phyloP scores from a whole-genome alignment of 1,139 yeast genomes.

The Meyerozyma sp. region DNA sequence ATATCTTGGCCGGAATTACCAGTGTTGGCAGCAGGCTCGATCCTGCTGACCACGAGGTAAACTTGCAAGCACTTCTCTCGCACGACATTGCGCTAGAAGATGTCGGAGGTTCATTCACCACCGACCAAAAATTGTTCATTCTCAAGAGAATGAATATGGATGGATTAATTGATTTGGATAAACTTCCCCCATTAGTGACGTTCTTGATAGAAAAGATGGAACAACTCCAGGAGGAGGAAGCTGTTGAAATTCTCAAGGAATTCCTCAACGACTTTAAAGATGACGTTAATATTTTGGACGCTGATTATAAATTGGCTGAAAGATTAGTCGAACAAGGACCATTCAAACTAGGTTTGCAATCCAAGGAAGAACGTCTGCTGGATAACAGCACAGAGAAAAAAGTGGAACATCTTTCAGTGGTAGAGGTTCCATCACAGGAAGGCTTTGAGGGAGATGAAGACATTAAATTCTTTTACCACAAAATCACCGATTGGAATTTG shows the following conservation, averaged over 20 bases:
- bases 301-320: conserved; percentile 19
- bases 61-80: conserved; percentile 11
- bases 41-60: conserved; percentile 10
- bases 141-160: conserved; percentile 24
- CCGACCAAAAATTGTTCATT: conserved; percentile 21
- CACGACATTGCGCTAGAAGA: conserved; percentile 13
- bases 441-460: not conserved
- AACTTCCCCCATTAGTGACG: conserved; percentile 21
- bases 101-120: conserved; percentile 20
- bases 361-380: too few species aligned
- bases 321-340: not conserved
- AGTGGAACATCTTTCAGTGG: too few species aligned
- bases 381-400: too few species aligned
- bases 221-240: conserved; percentile 15
- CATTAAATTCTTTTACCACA: not conserved
- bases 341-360: not conserved
- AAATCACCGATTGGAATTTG: conserved; percentile 29
- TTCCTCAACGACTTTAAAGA: conserved; percentile 35
- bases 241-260: conserved; percentile 26
- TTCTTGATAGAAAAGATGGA: conserved; percentile 28
- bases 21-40: conserved; percentile 22
- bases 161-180: conserved; percentile 20
- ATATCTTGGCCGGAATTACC: conserved; percentile 17
- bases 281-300: conserved; percentile 46
- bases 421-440: too few species aligned